Conservation (phyloP, 225 moss, liverwort and hornwort genomes). For the Polytrichum formosum region DNA sequence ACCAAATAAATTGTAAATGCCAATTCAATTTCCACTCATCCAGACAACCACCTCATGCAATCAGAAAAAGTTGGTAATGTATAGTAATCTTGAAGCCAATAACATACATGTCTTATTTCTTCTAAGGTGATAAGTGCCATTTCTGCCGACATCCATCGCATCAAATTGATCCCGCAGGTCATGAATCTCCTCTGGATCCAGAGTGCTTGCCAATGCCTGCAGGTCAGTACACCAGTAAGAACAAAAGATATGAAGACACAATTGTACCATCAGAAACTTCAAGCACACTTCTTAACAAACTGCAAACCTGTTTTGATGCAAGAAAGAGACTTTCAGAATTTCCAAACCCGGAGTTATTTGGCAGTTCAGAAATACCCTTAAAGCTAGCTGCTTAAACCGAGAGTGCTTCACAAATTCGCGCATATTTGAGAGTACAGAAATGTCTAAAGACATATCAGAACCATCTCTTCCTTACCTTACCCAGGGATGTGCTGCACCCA, state of each 20-base stretch:
- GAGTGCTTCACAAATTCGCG: slow-evolving; percentile 95
- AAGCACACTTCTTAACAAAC: not conserved
- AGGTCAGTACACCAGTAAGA: not conserved
- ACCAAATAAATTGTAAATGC: slow-evolving; percentile 11
- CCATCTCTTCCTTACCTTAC: slow-evolving; percentile 93
- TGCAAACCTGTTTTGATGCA: not conserved
- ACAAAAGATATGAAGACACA: too few species aligned
- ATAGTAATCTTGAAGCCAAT: too few species aligned
- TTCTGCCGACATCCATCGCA: slow-evolving; percentile 89
- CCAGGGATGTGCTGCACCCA: slow-evolving; percentile 85
- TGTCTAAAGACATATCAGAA: slow-evolving; percentile 81
- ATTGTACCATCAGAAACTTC: too few species aligned
- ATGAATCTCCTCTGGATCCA: slow-evolving; percentile 74
- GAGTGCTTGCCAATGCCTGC: slow-evolving; percentile 89
- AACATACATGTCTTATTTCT: slow-evolving; percentile 76
- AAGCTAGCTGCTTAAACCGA: slow-evolving; percentile 89
- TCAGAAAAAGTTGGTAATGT: not conserved
- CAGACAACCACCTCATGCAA: not conserved
- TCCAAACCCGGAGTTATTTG: not conserved
- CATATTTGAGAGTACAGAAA: slow-evolving; percentile 96
- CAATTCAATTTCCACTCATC: not conserved
- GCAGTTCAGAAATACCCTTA: slow-evolving; percentile 43
- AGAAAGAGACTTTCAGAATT: not conserved
- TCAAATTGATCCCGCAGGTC: slow-evolving; percentile 92
- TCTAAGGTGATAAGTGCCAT: slow-evolving; percentile 93